phyloP scores from a whole-genome alignment of 2,329 filamentous ascomycete genomes.

The Arthrobotrys sphaeroides region DNA sequence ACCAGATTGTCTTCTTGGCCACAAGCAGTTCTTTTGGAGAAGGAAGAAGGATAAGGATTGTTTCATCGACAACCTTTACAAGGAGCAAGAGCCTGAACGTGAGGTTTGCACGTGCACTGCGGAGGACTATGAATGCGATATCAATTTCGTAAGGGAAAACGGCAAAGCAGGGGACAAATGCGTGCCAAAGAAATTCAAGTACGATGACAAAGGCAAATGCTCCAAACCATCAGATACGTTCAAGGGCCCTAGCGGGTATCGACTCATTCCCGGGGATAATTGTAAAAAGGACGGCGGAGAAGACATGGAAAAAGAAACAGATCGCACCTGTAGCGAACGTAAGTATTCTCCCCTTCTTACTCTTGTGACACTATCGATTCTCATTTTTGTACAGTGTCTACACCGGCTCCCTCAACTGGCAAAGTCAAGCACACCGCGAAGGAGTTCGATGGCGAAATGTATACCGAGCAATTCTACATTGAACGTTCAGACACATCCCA shows the following conservation, averaged over 20 bases:
- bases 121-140: slow-evolving; percentile 94
- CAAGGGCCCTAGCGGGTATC: slow-evolving; percentile 87
- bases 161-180: slow-evolving; percentile 74
- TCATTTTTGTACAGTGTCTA: slow-evolving; percentile 53
- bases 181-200: slow-evolving; percentile 64
- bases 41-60: slow-evolving; percentile 89
- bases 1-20: slow-evolving; percentile 92
- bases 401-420: slow-evolving; percentile 70
- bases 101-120: slow-evolving; percentile 83
- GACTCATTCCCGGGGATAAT: slow-evolving; percentile 84
- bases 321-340: slow-evolving; percentile 77
- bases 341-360: neutral
- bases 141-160: slow-evolving; percentile 78
- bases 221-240: slow-evolving; percentile 77
- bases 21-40: slow-evolving; percentile 84
- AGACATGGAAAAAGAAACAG: slow-evolving; percentile 75
- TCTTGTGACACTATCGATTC: neutral
- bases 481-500: slow-evolving; percentile 75
- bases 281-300: slow-evolving; percentile 77
- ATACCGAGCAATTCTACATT: slow-evolving; percentile 75
- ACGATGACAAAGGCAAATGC: slow-evolving; percentile 76
- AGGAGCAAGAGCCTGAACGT: slow-evolving; percentile 75
- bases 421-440: slow-evolving; percentile 65
- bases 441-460: slow-evolving; percentile 55
- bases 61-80: slow-evolving; percentile 86